Evolutionary conservation across 139 green algal species (phyloP).

Genomic region (Diplosphaera chodatii): DNA sequence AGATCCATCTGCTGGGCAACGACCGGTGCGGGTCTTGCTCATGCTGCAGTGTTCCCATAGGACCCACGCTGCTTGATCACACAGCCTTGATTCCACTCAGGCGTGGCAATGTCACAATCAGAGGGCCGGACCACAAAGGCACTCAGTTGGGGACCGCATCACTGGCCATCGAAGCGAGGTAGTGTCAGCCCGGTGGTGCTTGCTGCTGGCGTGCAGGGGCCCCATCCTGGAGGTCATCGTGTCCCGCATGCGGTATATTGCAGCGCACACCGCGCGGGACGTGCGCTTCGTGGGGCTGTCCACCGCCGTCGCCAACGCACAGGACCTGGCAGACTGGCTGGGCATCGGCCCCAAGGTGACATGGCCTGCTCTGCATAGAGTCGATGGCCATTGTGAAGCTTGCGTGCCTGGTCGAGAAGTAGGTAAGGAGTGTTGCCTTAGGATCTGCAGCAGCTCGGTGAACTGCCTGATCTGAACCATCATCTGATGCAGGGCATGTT

Average conservation of each 20-base stretch:
- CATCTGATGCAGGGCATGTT: conserved; percentile 73
- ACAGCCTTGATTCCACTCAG: not conserved
- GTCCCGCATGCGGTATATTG: conserved; percentile 84
- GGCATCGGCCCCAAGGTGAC: conserved; percentile 54
- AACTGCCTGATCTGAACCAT: no score
- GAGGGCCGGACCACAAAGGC: no score
- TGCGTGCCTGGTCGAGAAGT: no score
- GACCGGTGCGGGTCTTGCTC: conserved; percentile 42
- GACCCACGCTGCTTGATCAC: no score
- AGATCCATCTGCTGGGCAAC: conserved; percentile 95
- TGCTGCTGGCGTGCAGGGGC: conserved; percentile 50
- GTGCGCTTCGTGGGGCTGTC: conserved; percentile 93
- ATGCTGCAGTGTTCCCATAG: no score
- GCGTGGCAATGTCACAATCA: no score
- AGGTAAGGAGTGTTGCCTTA: no score
- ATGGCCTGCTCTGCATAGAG: not conserved
- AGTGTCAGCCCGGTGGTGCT: no score
- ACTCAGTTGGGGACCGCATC: no score
- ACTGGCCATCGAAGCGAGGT: no score
- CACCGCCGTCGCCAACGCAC: conserved; percentile 91
- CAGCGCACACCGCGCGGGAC: conserved; percentile 35
- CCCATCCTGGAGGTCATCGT: conserved; percentile 95
- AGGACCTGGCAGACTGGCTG: conserved; percentile 92
- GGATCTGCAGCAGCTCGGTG: no score
- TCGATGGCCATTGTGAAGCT: no score